A percentile compares a stretch with the other conserved stretches of the same genome.
phyloP scores from a whole-genome alignment of 169 alveolate species.

The Plasmodium relictum region DNA sequence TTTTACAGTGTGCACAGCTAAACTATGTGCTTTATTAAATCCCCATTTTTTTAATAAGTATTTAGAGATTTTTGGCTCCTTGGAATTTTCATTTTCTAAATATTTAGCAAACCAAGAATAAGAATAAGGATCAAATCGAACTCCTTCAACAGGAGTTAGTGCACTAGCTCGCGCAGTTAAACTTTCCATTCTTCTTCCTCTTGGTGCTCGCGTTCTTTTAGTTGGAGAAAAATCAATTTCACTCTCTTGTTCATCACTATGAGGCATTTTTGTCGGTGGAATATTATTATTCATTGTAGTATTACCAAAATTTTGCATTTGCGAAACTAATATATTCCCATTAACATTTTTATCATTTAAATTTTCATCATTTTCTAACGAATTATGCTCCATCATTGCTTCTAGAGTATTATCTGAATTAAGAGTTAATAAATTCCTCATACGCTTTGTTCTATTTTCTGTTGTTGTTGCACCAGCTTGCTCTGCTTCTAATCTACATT shows the following conservation, averaged over 20 bases:
- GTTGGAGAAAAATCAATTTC: slow-evolving; percentile 71
- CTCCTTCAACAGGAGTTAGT: slow-evolving; percentile 70
- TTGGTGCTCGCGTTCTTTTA: slow-evolving; percentile 69
- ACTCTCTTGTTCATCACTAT: slow-evolving; percentile 68
- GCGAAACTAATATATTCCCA: slow-evolving; percentile 33
- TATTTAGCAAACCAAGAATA: slow-evolving; percentile 75
- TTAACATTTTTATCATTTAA: slow-evolving; percentile 5
- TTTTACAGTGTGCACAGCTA: slow-evolving; percentile 71
- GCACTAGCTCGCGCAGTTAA: slow-evolving; percentile 76
- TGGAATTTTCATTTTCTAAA: slow-evolving; percentile 71
- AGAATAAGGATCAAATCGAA: slow-evolving; percentile 69
- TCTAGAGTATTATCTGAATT: slow-evolving; percentile 44
- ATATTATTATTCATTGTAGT: background rate
- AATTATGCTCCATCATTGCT: slow-evolving; percentile 33
- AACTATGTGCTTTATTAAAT: slow-evolving; percentile 70
- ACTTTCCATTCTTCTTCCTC: slow-evolving; percentile 77
- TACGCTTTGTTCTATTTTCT: slow-evolving; percentile 63
- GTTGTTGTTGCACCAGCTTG: slow-evolving; percentile 77
- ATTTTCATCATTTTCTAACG: slow-evolving; percentile 44
- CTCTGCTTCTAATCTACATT: slow-evolving; percentile 76
- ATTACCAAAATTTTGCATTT: slow-evolving; percentile 26
- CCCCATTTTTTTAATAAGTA: slow-evolving; percentile 74
- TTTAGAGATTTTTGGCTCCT: slow-evolving; percentile 69
- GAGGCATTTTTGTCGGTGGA: slow-evolving; percentile 11
- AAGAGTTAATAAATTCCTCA: slow-evolving; percentile 26